Base-by-base conservation (phyloP, 2,329 filamentous ascomycete species). In the Emydomyces testavorans region DNA sequence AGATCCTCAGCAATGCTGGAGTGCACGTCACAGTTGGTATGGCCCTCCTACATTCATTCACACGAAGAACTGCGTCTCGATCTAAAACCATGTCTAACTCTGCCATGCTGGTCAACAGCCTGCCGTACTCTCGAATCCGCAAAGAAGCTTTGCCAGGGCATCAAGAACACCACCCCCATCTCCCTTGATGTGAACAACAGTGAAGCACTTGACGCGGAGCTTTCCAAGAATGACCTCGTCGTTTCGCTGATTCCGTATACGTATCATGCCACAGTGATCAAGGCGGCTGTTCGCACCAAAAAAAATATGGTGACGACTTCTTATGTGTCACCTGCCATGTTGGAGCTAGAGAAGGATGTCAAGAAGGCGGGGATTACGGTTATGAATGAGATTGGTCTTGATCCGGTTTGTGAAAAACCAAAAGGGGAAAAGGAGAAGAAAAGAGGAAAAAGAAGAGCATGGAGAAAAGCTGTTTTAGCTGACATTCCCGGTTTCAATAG, bases 231-330 rank as follows among this genome's bases (percentile, higher is more conserved):
- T 64, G 84, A 92, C 64, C 70, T 94, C 8, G 80, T 83, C 64
- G 83, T 89, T 65, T 79, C 73, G 62, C 67, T 96, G 68, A 94
- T 96, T 59, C 90, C 90, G 43, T 96, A 95, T 72, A 93, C 80
- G 52, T 86, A 80, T 77, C 88, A 94, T 68, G 85, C 83, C 38
- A 74, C 77, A 48, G 88, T 95, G 60, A 93, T 95, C 78, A 90
- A 94, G 77, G 81, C 83, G 29, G 90, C 88, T 54, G 95, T 96
- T 70, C 79, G 82, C 61, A 78, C 82, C 61, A 95, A 94, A 84
- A 94, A 90, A 77, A 73, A 96, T 72, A 88, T 96, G 52, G 89
- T 96, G 62, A 95, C 90, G 50, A 95, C 90, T 24, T 87, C 80
- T 56, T 96, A 96, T 64, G 85, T 94, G 57, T 93, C 85, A 3